Conservation (phyloP, 2,329 filamentous ascomycete species). For the Pestalotiopsis sp. region DNA sequence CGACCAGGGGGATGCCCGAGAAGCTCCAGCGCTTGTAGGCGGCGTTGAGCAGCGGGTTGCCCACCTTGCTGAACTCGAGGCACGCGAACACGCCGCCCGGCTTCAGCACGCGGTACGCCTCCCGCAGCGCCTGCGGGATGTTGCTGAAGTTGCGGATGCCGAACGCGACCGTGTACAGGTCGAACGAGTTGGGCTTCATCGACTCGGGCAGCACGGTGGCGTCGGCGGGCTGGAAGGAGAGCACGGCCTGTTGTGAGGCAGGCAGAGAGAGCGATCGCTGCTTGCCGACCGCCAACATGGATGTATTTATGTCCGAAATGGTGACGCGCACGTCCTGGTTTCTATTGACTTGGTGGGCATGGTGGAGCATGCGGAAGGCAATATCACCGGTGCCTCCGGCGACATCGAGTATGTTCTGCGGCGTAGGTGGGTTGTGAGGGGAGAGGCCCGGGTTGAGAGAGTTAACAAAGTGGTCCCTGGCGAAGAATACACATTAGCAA, state of each 20-base stretch:
- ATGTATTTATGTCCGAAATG: slow-evolving; percentile 92
- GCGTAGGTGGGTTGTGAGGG: slow-evolving; percentile 40
- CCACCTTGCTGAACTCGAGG: slow-evolving; percentile 86
- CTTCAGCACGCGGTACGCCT: slow-evolving; percentile 86
- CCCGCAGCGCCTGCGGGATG: slow-evolving; percentile 77
- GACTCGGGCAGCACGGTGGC: slow-evolving; percentile 68
- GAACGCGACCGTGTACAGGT: slow-evolving; percentile 96
- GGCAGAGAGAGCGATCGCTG: slow-evolving; percentile 68
- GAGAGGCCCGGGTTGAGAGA: slow-evolving; percentile 79
- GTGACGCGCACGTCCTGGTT: slow-evolving; percentile 82
- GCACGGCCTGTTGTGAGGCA: slow-evolving; percentile 54
- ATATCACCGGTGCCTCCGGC: slow-evolving; percentile 97
- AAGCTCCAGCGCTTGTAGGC: slow-evolving; percentile 97
- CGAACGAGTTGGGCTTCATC: slow-evolving; percentile 71
- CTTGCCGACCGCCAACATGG: slow-evolving; percentile 87
- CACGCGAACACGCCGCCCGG: slow-evolving; percentile 96
- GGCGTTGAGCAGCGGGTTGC: slow-evolving; percentile 76
- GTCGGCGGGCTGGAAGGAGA: slow-evolving; percentile 85
- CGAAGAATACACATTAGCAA: background rate
- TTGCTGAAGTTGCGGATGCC: slow-evolving; percentile 97
- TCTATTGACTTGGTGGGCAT: slow-evolving; percentile 76
- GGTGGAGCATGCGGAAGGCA: slow-evolving; percentile 91
- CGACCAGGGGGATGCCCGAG: slow-evolving; percentile 88
- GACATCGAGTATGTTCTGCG: slow-evolving; percentile 85
- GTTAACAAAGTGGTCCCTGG: slow-evolving; percentile 87